Evolutionary conservation across 352 stramenopile species (phyloP).

Genomic region (Lagenidium giganteum): DNA sequence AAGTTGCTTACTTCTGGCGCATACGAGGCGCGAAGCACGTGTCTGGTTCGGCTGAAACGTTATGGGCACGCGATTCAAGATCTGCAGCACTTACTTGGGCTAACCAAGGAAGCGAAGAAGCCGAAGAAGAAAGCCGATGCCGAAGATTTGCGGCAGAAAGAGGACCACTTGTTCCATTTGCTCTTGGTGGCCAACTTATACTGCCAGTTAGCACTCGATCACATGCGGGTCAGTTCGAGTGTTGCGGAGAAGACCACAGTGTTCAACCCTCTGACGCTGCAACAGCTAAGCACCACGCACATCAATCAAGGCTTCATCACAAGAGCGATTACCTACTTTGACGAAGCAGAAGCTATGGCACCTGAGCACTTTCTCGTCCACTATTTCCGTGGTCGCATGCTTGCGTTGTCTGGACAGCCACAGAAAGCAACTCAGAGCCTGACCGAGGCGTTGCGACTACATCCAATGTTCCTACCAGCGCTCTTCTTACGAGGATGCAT

Average conservation of each 20-base stretch:
- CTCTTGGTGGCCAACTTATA: conserved; percentile 54
- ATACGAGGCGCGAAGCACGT: conserved; percentile 28
- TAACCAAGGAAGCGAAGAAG: conserved; percentile 14
- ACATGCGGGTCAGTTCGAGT: conserved; percentile 25
- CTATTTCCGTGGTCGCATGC: conserved; percentile 40
- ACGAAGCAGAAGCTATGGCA: conserved; percentile 21
- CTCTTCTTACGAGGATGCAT: conserved; percentile 49
- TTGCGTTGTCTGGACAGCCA: conserved; percentile 27
- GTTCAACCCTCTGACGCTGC: conserved; percentile 17
- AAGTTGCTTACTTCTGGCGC: conserved; percentile 15
- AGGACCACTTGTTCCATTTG: conserved; percentile 29
- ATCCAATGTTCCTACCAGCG: conserved; percentile 40
- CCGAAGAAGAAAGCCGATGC: neutral
- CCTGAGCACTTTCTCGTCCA: conserved; percentile 35
- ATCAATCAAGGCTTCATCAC: conserved; percentile 26
- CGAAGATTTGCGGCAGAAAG: conserved; percentile 6
- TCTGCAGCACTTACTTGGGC: conserved; percentile 23
- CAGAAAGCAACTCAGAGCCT: conserved; percentile 24
- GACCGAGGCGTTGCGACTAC: conserved; percentile 22
- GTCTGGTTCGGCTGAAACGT: conserved; percentile 27
- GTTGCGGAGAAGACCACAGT: conserved; percentile 18
- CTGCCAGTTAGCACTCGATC: conserved; percentile 42
- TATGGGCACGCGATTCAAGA: conserved; percentile 45
- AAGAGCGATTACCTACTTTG: conserved; percentile 24
- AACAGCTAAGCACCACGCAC: conserved; percentile 21